These are phyloP conservation scores for Vitis rupestris DNA, from an alignment of 164 flowering plant genomes.

Conservation along the genomic window DNA sequence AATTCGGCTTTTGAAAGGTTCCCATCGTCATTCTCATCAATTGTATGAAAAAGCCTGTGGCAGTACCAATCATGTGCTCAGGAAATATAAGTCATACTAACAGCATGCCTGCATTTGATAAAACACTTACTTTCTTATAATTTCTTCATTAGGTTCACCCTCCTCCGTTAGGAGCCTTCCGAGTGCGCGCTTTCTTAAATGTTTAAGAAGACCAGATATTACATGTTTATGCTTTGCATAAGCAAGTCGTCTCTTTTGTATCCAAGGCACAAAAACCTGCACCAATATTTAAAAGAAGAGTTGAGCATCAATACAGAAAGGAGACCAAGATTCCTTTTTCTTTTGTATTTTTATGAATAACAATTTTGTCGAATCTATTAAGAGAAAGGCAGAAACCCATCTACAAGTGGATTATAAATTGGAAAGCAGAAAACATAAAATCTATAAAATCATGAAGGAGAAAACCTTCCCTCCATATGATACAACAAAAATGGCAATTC, in stretches of 20 bases:
- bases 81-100: neutral
- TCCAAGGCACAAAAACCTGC: slow-evolving; percentile 87
- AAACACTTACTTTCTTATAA: slow-evolving; percentile 47
- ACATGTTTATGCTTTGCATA: slow-evolving; percentile 77
- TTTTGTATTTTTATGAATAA: too few species aligned
- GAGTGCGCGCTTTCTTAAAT: slow-evolving; percentile 44
- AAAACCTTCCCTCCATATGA: too few species aligned
- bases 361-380: too few species aligned
- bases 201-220: slow-evolving; percentile 61
- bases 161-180: slow-evolving; percentile 63
- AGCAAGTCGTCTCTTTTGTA: slow-evolving; percentile 65
- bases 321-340: neutral
- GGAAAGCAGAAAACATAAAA: neutral
- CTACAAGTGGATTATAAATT: neutral
- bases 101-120: neutral
- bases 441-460: too few species aligned
- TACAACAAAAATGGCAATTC: too few species aligned
- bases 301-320: neutral
- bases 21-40: slow-evolving; percentile 52
- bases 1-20: slow-evolving; percentile 48
- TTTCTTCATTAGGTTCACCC: slow-evolving; percentile 55
- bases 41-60: slow-evolving; percentile 56
- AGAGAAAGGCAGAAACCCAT: neutral
- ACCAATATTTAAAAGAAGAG: slow-evolving; percentile 6
- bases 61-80: slow-evolving; percentile 1